Evolutionary conservation across 768 basidiomycete species (phyloP), one percentile per base, ranked within the genome.

Genomic region (Plicaturopsis crispa): DNA sequence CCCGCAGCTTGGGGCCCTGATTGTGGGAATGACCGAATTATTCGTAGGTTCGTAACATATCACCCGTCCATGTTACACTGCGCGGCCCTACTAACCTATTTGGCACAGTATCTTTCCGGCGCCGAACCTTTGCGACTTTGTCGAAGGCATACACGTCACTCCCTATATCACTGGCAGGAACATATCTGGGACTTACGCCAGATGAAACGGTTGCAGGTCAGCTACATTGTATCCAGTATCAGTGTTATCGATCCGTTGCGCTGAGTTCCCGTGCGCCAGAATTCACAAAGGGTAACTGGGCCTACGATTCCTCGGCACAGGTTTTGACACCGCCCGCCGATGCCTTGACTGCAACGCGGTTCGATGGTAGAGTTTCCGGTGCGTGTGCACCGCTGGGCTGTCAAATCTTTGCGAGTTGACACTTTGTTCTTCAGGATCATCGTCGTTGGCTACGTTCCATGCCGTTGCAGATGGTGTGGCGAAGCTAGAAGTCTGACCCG

Each of bases 141-240:
- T 69, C 75, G 6, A 73, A 66, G 48, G 80, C 79, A n/a, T 85
- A 83, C 55, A 69, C 72, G 3, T 75, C 78, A 2, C 57, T 87
- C 17, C 70, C 75, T 10, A 43, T 78, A 8, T 39, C 67, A 2
- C 62, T 78, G 3, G 78, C 75, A 10, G 68, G 75, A 46, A 55
- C 45, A 19, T 84, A 83, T 51, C 63, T 85, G 30, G 77, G 78
- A 17, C 55, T 76, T 13, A 38, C 54, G 4, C 26, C 38, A 1
- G 60, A 67, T 10, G 48, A 56, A 31, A 44, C 67, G 2, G 38
- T 63, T 20, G 32, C 53, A 23, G 47, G 67, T 66, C 46, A 14
- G 57, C n/a, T n/a, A n/a, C n/a, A n/a, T n/a, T 39, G 8, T 4
- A 4, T n/a, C n/a, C 26, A 28, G 26, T 8, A 28, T 28, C 26